Conservation (phyloP, 2,329 filamentous ascomycete species). For the Hymenoscyphus scutula region DNA sequence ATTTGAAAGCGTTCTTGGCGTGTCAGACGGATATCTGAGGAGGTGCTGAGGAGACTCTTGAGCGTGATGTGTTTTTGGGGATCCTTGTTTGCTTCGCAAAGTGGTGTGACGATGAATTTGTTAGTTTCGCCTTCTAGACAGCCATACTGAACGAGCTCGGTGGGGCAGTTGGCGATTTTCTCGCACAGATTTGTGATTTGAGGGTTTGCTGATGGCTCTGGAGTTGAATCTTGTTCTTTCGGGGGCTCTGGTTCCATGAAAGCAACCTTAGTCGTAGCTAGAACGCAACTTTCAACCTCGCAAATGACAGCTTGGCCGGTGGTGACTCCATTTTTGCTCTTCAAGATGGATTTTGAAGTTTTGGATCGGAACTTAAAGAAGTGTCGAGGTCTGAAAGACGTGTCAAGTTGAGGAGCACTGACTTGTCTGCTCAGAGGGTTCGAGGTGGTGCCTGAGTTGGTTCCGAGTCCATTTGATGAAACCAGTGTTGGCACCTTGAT, state of each 20-base stretch:
- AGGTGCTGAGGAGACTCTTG: constrained; percentile 13
- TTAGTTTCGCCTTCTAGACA: constrained; percentile 11
- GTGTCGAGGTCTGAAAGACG: not conserved
- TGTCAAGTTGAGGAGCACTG: not conserved
- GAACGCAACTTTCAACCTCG: not conserved
- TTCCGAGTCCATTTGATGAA: not conserved
- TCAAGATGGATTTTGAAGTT: not conserved
- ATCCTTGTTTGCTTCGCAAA: constrained; percentile 12
- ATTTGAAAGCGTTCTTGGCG: constrained; percentile 18
- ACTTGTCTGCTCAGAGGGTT: not conserved
- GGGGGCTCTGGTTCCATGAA: constrained; percentile 9
- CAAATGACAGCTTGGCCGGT: not conserved
- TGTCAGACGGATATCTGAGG: constrained; percentile 11
- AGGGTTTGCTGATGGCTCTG: not conserved
- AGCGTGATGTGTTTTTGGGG: constrained; percentile 18
- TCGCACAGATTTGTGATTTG: constrained; percentile 18
- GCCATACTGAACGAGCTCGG: constrained; percentile 16
- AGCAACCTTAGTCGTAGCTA: constrained; percentile 7
- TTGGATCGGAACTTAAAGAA: not conserved
- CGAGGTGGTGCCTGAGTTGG: not conserved
- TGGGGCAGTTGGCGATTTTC: constrained; percentile 16
- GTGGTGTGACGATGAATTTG: constrained; percentile 17
- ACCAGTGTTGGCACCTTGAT: not conserved
- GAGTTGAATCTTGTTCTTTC: constrained; percentile 5
- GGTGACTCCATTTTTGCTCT: not conserved